Evolutionary conservation across 148 eudicot genomes (phyloP), one percentile per base, ranked within the genome.

Genomic region (Camellia sinensis): DNA sequence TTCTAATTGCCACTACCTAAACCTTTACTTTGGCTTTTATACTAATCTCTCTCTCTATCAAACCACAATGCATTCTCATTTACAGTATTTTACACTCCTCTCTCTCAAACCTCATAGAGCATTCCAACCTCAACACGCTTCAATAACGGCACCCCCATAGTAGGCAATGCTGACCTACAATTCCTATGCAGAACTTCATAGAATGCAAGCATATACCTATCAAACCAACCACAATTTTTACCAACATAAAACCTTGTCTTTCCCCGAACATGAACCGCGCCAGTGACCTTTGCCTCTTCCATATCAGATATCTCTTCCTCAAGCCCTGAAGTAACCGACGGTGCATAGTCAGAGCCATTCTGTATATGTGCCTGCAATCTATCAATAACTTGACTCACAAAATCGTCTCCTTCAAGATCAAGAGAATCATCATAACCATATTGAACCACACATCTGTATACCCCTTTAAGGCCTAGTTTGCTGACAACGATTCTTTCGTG

Each of bases 171-270:
- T 19, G 93, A 87, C 79, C 95, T 75, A 74, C 95, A 90, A 78
- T 90, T 91, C 52, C 88, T 86, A 62, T 91, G 95, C 91, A 91
- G 29, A 59, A 88, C 83, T 81, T 91, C 91, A 52, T 91, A 91
- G 59, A 90, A 90, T 5, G 81, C 87, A 66, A 91, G 91, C 91
- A 91, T 91, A 21, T 69, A 50, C 81, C 86, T 82, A 71, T 91
- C 93, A 78, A 91, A 90, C 90, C 89, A 84, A 29, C 91, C 62
- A 85, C 86, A 82, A 66, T 79, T 82, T 74, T 83, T 80, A 45
- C 90, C 90, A 11, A 89, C 64, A 71, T 86, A 64, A 79, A 91
- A 91, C 90, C 91, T 83, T 13, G 95, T 91, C 81, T 91, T 91
- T 69, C 91, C 93, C 77, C 87, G 84, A 50, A 89, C 81, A 68